A percentile compares a stretch with the other conserved stretches of the same genome.
These are phyloP conservation scores for Saturnispora hagleri DNA, from an alignment of 805 yeast species.

Conservation along the genomic window DNA sequence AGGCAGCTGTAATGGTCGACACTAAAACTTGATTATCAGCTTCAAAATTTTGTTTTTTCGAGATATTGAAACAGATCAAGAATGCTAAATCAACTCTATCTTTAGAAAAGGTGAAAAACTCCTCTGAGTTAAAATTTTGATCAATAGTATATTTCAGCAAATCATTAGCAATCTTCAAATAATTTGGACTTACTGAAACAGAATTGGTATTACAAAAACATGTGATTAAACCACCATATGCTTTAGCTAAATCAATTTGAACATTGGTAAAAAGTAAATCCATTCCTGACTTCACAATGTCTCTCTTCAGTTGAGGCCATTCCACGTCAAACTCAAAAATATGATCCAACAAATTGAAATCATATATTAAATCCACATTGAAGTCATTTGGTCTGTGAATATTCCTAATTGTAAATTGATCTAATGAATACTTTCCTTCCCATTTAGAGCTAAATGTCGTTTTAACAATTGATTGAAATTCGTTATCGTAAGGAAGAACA, in stretches of 20 bases:
- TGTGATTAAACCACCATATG: conserved; percentile 71
- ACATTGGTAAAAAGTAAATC: conserved; percentile 56
- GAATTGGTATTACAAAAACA: conserved; percentile 44
- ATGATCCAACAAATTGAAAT: conserved; percentile 53
- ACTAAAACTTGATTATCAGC: conserved; percentile 30
- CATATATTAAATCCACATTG: conserved; percentile 48
- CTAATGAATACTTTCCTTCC: conserved; percentile 34
- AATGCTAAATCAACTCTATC: conserved; percentile 63
- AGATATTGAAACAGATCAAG: conserved; percentile 37
- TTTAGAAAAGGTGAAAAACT: conserved; percentile 43
- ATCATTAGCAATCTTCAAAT: conserved; percentile 32
- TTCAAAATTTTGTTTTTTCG: conserved; percentile 23
- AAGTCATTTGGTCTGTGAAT: conserved; percentile 37
- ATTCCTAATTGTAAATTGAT: conserved; percentile 44
- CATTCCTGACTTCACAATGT: conserved; percentile 48
- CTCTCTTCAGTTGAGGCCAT: conserved; percentile 43
- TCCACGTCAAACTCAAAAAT: conserved; percentile 36
- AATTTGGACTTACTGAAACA: conserved; percentile 18
- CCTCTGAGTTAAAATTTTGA: conserved; percentile 41
- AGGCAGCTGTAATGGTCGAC: conserved; percentile 34
- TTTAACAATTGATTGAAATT: conserved; percentile 29
- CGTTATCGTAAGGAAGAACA: conserved; percentile 16
- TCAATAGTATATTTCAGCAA: conserved; percentile 44
- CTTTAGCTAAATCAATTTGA: conserved; percentile 60
- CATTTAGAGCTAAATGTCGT: conserved; percentile 31